These are phyloP conservation scores for Phytophthora melonis DNA, from an alignment of 352 stramenopile genomes.

Conservation along the genomic window DNA sequence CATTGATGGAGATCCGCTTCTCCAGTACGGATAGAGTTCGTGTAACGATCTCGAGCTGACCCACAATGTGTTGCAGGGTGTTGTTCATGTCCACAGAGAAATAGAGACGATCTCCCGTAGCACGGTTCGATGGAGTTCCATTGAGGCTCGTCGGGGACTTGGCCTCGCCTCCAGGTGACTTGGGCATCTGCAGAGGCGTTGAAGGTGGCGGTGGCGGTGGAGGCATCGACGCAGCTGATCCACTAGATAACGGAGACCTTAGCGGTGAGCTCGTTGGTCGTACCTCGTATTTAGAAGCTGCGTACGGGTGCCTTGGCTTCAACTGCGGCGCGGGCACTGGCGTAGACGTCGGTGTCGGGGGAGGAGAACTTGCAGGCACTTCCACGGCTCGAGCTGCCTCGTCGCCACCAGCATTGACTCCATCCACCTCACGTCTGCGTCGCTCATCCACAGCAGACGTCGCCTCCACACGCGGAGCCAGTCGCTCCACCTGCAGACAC, in stretches of 20 bases:
- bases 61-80: slow-evolving; percentile 91
- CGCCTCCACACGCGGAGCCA: slow-evolving; percentile 10
- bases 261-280: slow-evolving; percentile 26
- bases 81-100: slow-evolving; percentile 43
- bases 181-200: slow-evolving; percentile 10
- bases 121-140: slow-evolving; percentile 16
- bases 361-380: slow-evolving; percentile 30
- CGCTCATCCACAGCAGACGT: not conserved
- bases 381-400: not conserved
- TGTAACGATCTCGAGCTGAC: slow-evolving; percentile 91
- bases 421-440: no score
- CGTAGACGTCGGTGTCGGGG: slow-evolving; percentile 42
- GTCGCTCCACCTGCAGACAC: slow-evolving; percentile 63
- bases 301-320: slow-evolving; percentile 52
- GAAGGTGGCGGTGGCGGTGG: slow-evolving; percentile 19
- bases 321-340: slow-evolving; percentile 47
- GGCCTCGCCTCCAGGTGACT: slow-evolving; percentile 25
- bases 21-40: slow-evolving; percentile 85
- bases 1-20: slow-evolving; percentile 84
- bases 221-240: slow-evolving; percentile 1
- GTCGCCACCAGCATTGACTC: not conserved
- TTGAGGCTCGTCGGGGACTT: slow-evolving; percentile 21
- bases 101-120: not conserved
- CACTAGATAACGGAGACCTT: slow-evolving; percentile 9
- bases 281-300: slow-evolving; percentile 48